These are phyloP conservation scores for Protea cynaroides DNA, from an alignment of 164 flowering plant species.

Conservation along the genomic window DNA sequence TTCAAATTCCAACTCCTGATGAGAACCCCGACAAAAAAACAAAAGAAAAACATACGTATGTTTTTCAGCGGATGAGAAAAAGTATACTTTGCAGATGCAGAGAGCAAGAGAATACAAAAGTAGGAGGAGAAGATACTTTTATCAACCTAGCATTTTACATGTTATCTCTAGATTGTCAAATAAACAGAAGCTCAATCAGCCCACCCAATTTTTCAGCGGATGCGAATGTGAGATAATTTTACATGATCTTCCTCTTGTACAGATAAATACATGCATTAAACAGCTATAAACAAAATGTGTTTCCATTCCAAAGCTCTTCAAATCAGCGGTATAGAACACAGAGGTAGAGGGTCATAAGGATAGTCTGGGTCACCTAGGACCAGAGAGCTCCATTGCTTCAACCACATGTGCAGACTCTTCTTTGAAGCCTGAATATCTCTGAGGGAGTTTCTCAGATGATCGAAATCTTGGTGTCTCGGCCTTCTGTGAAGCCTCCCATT, in stretches of 20 bases:
- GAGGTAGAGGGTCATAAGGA: too few relatives aligned
- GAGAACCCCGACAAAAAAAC: too few relatives aligned
- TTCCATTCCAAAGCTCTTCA: constrained; percentile 11
- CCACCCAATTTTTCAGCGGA: not conserved
- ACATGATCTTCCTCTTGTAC: constrained; percentile 25
- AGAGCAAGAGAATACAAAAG: too few relatives aligned
- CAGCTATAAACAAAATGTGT: constrained; percentile 26
- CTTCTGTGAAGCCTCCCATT: constrained; percentile 79
- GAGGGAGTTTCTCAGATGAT: constrained; percentile 38
- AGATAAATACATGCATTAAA: constrained; percentile 34
- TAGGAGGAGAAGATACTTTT: too few relatives aligned
- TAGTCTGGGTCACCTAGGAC: constrained; percentile 45
- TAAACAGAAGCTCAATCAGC: constrained; percentile 15
- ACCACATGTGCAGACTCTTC: constrained; percentile 72
- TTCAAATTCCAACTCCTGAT: too few relatives aligned
- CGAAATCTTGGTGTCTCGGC: constrained; percentile 48
- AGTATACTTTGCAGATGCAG: too few relatives aligned
- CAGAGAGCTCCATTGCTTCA: constrained; percentile 93
- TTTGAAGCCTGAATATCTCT: constrained; percentile 51
- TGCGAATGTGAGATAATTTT: too few relatives aligned
- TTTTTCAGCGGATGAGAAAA: too few relatives aligned
- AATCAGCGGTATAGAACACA: not conserved
- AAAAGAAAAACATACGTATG: too few relatives aligned
- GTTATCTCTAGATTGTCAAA: not conserved
- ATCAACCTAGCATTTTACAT: too few relatives aligned